Evolutionary conservation across 2,329 filamentous ascomycete genomes (phyloP), one percentile per base, ranked within the genome.

Genomic region (Penicillium concentricum): DNA sequence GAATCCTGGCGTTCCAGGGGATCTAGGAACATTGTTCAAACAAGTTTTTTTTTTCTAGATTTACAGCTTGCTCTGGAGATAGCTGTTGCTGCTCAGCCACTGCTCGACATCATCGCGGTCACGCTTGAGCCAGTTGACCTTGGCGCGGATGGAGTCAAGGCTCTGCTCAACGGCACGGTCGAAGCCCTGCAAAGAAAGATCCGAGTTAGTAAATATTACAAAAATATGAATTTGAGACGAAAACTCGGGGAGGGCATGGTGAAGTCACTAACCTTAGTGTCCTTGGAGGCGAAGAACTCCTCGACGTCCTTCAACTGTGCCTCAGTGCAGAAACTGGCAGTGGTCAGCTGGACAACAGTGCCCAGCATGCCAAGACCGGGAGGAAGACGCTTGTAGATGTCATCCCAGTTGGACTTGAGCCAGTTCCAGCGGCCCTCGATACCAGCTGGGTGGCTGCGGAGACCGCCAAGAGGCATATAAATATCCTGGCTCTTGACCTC

Each of bases 401-500:
- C 82, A n/a, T 90, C 89, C 92, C 93, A 97, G 77, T 96, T 94
- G 64, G 87, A 82, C 71, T 87, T 89, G 80, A 96, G 82, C 90
- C 91, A 97, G 18, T 74, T 76, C 83, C 89, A 97, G 56, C 96
- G 82, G 8, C 89, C 89, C 56, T 89, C 80, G 54, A 96, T 89
- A 64, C 93, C 93, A 42, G 87, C 85, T 8, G 86, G 79, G 71
- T 95, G 91, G 51, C 84, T 84, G 57, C 92, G 86, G 28, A 97
- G 83, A 8, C 90, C 90, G 34, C 86, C 84, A 38, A 94, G 84
- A 1, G 93, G 92, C 72, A 96, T 86, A 78, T 96, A 97, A 62
- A 97, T 87, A 74, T 97, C 93, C 75, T 97, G 93, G 62, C 90
- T 91, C 81, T 95, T 96, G 76, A 97, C 89, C 64, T 96, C 88